phyloP scores from a whole-genome alignment of 2,329 filamentous ascomycete genomes.

The Sporothrix brasiliensis region DNA sequence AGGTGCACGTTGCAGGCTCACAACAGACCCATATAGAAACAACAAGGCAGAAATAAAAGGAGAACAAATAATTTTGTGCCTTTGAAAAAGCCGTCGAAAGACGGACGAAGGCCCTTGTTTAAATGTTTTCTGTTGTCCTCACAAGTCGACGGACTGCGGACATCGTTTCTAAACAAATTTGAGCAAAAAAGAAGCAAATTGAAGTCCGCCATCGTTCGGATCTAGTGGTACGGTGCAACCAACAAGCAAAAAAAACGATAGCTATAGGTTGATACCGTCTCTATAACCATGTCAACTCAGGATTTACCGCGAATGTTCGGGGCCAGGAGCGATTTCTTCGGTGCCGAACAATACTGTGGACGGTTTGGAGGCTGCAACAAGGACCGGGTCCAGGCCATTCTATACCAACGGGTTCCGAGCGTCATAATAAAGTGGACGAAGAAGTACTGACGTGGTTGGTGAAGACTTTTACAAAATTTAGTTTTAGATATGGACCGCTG shows the following conservation, averaged over 20 bases:
- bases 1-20: background rate
- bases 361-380: background rate
- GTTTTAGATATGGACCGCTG: too few species aligned
- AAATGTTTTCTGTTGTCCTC: background rate
- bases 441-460: too few species aligned
- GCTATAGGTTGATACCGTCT: slow-evolving; percentile 2
- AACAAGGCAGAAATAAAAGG: too few species aligned
- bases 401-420: background rate
- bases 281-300: background rate
- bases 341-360: slow-evolving; percentile 15
- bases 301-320: slow-evolving; percentile 2
- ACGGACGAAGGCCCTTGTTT: background rate
- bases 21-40: background rate
- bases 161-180: background rate
- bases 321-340: background rate
- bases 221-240: background rate
- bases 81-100: background rate
- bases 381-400: slow-evolving; percentile 5
- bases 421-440: background rate
- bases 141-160: background rate
- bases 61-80: background rate
- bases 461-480: too few species aligned
- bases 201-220: background rate
- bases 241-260: background rate
- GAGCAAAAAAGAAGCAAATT: background rate